Percentiles rank a stretch among this genome's conserved stretches.
These are phyloP conservation scores for Amniculicola lignicola DNA, from an alignment of 495 filamentous ascomycete genomes.

Conservation along the genomic window DNA sequence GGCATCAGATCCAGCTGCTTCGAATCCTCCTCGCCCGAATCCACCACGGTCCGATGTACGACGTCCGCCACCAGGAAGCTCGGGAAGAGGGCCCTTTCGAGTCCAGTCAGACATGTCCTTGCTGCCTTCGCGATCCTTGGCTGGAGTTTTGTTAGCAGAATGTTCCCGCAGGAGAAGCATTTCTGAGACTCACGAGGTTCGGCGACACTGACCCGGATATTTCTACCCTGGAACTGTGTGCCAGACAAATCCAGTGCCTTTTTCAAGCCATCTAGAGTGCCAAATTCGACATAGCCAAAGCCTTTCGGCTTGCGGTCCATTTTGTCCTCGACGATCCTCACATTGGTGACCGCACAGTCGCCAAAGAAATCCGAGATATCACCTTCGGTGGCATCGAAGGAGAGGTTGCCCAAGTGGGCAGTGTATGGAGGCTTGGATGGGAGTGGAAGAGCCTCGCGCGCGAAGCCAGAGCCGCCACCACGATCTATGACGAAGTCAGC, in stretches of 20 bases:
- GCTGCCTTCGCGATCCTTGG: conserved; percentile 66
- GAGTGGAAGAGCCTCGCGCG: conserved; percentile 76
- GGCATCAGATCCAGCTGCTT: conserved; percentile 43
- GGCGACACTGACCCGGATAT: conserved; percentile 81
- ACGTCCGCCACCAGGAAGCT: conserved; percentile 52
- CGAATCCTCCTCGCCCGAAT: conserved; percentile 39
- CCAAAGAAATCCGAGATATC: conserved; percentile 82
- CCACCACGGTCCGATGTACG: conserved; percentile 48
- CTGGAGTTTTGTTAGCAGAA: conserved; percentile 50
- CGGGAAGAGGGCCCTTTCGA: conserved; percentile 82
- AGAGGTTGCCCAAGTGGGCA: conserved; percentile 92
- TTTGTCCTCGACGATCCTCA: conserved; percentile 94
- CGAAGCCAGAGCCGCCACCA: conserved; percentile 21
- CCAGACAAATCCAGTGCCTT: conserved; percentile 81
- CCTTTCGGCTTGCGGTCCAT: conserved; percentile 89
- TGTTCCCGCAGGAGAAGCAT: background rate
- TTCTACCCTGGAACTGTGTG: conserved; percentile 75
- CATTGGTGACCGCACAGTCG: conserved; percentile 78
- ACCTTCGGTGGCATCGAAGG: conserved; percentile 80
- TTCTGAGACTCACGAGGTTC: conserved; percentile 66
- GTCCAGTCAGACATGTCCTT: conserved; percentile 79
- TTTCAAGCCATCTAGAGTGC: conserved; percentile 81
- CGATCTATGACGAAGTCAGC: conserved; percentile 3
- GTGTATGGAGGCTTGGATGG: conserved; percentile 91
- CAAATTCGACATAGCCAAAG: conserved; percentile 96